Percentiles rank a stretch among this genome's conserved stretches.
Evolutionary conservation across 257 asterid species (phyloP).

Genomic region (Solanum megistacrolobum): DNA sequence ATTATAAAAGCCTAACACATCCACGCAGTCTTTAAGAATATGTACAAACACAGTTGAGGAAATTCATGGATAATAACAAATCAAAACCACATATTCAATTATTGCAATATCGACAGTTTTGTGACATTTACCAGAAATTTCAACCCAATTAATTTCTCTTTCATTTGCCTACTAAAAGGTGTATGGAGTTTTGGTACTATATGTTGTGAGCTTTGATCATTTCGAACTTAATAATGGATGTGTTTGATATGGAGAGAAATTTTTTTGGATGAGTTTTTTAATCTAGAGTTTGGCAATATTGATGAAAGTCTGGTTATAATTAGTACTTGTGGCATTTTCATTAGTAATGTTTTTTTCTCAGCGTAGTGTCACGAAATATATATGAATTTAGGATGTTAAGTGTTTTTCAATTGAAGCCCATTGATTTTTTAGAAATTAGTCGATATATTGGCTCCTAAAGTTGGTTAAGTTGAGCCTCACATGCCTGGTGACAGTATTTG

Average conservation of each 20-base stretch:
- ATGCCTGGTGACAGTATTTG: rapidly evolving
- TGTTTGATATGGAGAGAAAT: not conserved
- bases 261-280: not conserved
- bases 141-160: not conserved
- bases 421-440: not conserved
- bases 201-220: not conserved
- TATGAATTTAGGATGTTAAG: not conserved
- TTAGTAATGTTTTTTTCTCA: not conserved
- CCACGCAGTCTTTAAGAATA: not conserved
- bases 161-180: not conserved
- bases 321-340: not conserved
- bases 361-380: not conserved
- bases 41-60: not conserved
- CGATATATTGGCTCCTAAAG: not conserved
- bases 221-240: not conserved
- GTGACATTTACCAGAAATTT: not conserved
- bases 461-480: not conserved
- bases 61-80: not conserved
- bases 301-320: not conserved
- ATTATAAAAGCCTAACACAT: not conserved
- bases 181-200: not conserved
- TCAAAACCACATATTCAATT: not conserved
- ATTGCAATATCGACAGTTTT: not conserved
- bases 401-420: too few relatives aligned
- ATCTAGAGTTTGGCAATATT: not conserved